Percentiles rank a stretch among this genome's conserved stretches.
phyloP scores from a whole-genome alignment of 345 rosid genomes.

The Mallotus nudiflorus region DNA sequence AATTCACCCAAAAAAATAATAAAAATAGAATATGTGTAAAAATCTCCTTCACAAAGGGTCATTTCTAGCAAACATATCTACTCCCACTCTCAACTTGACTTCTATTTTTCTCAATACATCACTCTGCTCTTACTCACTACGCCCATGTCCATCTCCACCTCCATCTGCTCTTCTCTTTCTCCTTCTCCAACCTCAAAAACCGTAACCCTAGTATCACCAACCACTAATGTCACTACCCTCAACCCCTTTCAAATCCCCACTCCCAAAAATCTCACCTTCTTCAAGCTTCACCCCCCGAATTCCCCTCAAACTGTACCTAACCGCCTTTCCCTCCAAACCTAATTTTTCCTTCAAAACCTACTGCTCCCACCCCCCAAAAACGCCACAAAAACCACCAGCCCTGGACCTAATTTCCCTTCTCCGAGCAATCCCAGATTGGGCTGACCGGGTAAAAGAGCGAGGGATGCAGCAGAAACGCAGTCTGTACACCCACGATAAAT shows the following conservation, averaged over 20 bases:
- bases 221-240: slow-evolving; percentile 46
- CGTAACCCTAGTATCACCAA: slow-evolving; percentile 20
- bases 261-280: slow-evolving; percentile 34
- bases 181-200: slow-evolving; percentile 34
- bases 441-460: slow-evolving; percentile 73
- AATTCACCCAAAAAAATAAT: neutral
- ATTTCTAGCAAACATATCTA: slow-evolving; percentile 11
- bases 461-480: slow-evolving; percentile 72
- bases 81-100: neutral
- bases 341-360: slow-evolving; percentile 25
- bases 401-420: slow-evolving; percentile 53
- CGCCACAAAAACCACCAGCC: slow-evolving; percentile 18
- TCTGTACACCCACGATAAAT: slow-evolving; percentile 74
- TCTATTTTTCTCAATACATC: neutral
- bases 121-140: neutral
- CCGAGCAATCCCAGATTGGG: slow-evolving; percentile 80
- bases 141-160: slow-evolving; percentile 25
- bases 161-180: no score
- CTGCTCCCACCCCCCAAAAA: slow-evolving; percentile 15
- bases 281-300: slow-evolving; percentile 39
- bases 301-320: slow-evolving; percentile 22
- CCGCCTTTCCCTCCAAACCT: slow-evolving; percentile 36
- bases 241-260: slow-evolving; percentile 15
- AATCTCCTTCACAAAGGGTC: slow-evolving; percentile 44
- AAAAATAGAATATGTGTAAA: slow-evolving; percentile 28